Base-by-base conservation (phyloP, 306 rosid species). In the Prunus dulcis region DNA sequence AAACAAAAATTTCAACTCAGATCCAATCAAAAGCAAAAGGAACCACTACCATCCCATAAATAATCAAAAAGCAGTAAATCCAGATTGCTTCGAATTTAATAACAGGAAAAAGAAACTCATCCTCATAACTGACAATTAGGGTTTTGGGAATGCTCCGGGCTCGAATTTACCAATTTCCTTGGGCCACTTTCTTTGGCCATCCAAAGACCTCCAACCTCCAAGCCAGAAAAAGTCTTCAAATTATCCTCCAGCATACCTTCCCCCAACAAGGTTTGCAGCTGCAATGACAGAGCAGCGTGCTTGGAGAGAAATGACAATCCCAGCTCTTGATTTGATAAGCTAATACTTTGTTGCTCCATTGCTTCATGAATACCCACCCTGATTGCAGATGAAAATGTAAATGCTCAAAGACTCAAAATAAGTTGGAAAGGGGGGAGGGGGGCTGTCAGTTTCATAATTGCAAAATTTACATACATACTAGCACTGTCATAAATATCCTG, bases 301-400 rank as follows among this genome's bases (percentile, higher is more conserved):
- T 87, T 95, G 98, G 55, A 92, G 98, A 77, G 98, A 95, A 58
- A 97, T 95, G 75, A 95, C 98, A 78, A 95, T 95, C 27, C 98
- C 98, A 61, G 98, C 98, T 79, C 87, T 74, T 96, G 91, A 91
- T 92, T 95, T 30, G 98, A 95, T 86, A 95, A 90, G 84, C 98
- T 95, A 83, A 95, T 92, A 80, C 98, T 95, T 84, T 95, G 98
- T 79, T 95, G 97, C 84, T 95, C 98, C 98, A 95, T 95, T 38
- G 97, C 97, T 82, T 95, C 97, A 74, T 95, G 98, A 76, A 95
- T 92, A 86, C 98, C 89, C 88, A 95, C 98, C 89, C 93, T 94
- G 83, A 78, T 68, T 34, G n/a, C 82, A 78, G n/a, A 67, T 22
- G 28, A 45, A 78, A 74, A 2, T 60, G 46, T 27, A 41, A 61